Base-by-base conservation (phyloP, 1,139 yeast species). In the Meyerozyma elateridarum region DNA sequence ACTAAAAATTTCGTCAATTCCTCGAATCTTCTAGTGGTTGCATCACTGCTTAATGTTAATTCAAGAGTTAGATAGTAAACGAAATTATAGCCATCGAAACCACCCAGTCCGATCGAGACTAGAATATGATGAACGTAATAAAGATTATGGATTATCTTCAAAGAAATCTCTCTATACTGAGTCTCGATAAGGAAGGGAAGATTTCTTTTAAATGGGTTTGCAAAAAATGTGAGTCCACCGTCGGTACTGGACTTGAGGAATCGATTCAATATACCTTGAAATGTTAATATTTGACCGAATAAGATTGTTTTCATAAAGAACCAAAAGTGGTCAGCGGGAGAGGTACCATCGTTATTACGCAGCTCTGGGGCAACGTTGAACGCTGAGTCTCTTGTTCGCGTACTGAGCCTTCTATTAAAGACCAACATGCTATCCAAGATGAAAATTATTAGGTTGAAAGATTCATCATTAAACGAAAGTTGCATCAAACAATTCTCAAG, bases 51-150 rank as follows among this genome's bases (percentile, higher is more conserved):
- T 34, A 45, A 72, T 28, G 34, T 67, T 45, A 60, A 33, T 35
- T 79, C 85, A 5, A 75, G 39, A 12, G 76, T 53, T 4, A 77
- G 55, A 30, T 70, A 63, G 42, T 75, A 73, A n/a, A 79, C 76
- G 50, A 78, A 81, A 44, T 79, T 79, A 50, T 76, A 82, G 14
- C 76, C 67, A 33, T 79, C 83, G 49, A 83, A 82, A 1, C 87
- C 87, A 1, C 85, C 82, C 25, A 73, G 70, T 0, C 93, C 91
- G 12, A 82, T 68, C 13, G 75, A 63, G 24, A 73, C 65, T 9
- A 80, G 52, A 5, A 81, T 63, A 44, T 73, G 79, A 39, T 79
- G 71, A 32, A 76, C 37, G 38, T 74, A 61, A 44, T 70, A 78
- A n/a, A 82, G 56, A 5, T 59, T 52, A 26, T 62, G 62, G 20